A percentile compares a stretch with the other conserved stretches of the same genome.
phyloP scores from a whole-genome alignment of 148 eudicot genomes.

The Talinum fruticosum region DNA sequence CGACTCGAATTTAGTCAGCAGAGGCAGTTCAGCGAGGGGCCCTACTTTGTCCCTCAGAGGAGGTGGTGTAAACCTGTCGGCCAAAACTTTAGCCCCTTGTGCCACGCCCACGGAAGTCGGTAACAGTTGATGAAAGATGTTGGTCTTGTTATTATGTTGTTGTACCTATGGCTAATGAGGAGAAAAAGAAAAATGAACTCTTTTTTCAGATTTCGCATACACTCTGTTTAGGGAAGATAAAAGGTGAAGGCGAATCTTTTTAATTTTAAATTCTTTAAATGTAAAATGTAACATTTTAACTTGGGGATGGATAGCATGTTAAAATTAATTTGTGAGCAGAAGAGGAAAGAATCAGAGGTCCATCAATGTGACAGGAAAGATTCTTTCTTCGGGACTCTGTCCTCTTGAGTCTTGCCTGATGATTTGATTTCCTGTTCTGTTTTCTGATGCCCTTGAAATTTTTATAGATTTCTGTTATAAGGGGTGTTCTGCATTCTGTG shows the following conservation, averaged over 20 bases:
- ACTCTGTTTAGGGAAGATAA: constrained; percentile 26
- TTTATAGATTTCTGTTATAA: not conserved
- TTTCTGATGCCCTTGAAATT: not conserved
- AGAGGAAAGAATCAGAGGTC: constrained; percentile 12
- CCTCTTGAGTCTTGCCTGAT: not conserved
- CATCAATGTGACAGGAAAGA: constrained; percentile 7
- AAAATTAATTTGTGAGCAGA: constrained; percentile 26
- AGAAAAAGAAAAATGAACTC: not conserved
- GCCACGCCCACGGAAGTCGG: constrained; percentile 29
- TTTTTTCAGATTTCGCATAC: constrained; percentile 19
- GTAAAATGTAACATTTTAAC: constrained; percentile 33
- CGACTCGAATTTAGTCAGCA: constrained; percentile 49
- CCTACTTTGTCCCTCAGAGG: constrained; percentile 53
- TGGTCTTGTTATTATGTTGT: constrained; percentile 12
- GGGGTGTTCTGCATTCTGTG: not conserved
- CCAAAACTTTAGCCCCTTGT: constrained; percentile 41
- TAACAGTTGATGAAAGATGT: constrained; percentile 21
- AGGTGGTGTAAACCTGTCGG: constrained; percentile 39
- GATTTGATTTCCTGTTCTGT: not conserved
- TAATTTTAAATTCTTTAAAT: constrained; percentile 25
- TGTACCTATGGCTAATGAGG: constrained; percentile 24
- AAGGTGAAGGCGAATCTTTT: constrained; percentile 28
- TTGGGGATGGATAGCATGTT: constrained; percentile 16
- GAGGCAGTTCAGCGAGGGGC: constrained; percentile 42
- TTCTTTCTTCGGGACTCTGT: constrained; percentile 11